These are phyloP conservation scores for Cicer cuneatum DNA, from an alignment of 306 rosid genomes.

Conservation along the genomic window DNA sequence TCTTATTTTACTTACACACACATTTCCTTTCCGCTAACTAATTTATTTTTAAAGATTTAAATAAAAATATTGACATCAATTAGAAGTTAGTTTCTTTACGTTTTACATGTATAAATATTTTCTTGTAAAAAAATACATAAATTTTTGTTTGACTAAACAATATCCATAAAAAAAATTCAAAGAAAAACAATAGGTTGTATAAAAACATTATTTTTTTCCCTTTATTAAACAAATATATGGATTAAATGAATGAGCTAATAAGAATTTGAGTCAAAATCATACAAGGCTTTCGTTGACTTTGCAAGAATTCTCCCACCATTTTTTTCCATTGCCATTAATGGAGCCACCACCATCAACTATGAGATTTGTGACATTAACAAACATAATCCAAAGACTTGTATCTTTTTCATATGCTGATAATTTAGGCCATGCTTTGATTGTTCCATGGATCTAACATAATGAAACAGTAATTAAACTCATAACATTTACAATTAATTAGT, in stretches of 20 bases:
- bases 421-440: constrained; percentile 67
- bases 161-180: not conserved
- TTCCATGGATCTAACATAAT: constrained; percentile 62
- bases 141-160: not conserved
- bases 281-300: constrained; percentile 66
- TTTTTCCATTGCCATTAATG: constrained; percentile 79
- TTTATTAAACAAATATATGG: not conserved
- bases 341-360: constrained; percentile 70
- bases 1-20: not conserved
- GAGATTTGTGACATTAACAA: constrained; percentile 50
- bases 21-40: not conserved
- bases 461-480: not conserved
- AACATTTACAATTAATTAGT: constrained; percentile 10
- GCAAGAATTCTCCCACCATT: constrained; percentile 90
- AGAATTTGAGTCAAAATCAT: constrained; percentile 28
- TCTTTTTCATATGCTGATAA: constrained; percentile 55
- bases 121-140: no score
- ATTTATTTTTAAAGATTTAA: not conserved
- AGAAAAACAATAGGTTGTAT: not conserved
- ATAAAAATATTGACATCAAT: not conserved
- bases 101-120: no score
- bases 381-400: constrained; percentile 59
- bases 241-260: not conserved
- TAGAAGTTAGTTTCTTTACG: not conserved
- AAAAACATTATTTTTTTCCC: not conserved